phyloP scores from a whole-genome alignment of 2,329 filamentous ascomycete genomes.

The Aspergillus bombycis region DNA sequence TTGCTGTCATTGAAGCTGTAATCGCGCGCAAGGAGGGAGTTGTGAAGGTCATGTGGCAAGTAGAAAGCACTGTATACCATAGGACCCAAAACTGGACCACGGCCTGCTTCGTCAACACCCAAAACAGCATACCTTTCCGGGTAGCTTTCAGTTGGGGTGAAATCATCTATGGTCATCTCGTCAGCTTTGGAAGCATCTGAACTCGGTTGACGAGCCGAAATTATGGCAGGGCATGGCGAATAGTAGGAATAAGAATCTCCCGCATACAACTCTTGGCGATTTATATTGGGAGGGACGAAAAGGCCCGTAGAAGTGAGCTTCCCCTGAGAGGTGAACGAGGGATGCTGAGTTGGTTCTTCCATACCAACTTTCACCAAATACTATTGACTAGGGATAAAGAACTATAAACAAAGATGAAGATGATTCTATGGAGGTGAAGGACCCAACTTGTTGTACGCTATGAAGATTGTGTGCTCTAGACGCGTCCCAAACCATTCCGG shows the following conservation, averaged over 20 bases:
- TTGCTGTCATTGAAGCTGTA: slow-evolving; percentile 97
- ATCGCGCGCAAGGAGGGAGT: slow-evolving; percentile 73
- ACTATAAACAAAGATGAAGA: background rate
- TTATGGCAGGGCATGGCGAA: slow-evolving; percentile 66
- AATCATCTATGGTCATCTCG: slow-evolving; percentile 1
- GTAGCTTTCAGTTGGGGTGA: background rate
- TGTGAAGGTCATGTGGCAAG: slow-evolving; percentile 64
- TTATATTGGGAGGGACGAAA: slow-evolving; percentile 73
- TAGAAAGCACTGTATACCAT: slow-evolving; percentile 76
- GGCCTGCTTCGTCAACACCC: slow-evolving; percentile 90
- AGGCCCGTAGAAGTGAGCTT: slow-evolving; percentile 36
- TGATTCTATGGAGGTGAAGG: background rate
- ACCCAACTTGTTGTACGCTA: background rate
- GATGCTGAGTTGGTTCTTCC: slow-evolving; percentile 34
- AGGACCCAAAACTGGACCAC: slow-evolving; percentile 84
- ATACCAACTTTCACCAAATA: slow-evolving; percentile 25
- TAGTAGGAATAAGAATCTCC: slow-evolving; percentile 74
- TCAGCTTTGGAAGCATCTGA: background rate
- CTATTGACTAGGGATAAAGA: background rate
- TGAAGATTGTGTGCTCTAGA: slow-evolving; percentile 12
- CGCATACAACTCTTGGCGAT: slow-evolving; percentile 58
- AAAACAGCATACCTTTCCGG: slow-evolving; percentile 55
- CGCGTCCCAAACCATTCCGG: slow-evolving; percentile 40
- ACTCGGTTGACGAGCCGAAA: slow-evolving; percentile 43
- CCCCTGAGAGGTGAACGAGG: slow-evolving; percentile 30